phyloP scores from a whole-genome alignment of 495 filamentous ascomycete species.

The Podospora bellae-mahoneyi region DNA sequence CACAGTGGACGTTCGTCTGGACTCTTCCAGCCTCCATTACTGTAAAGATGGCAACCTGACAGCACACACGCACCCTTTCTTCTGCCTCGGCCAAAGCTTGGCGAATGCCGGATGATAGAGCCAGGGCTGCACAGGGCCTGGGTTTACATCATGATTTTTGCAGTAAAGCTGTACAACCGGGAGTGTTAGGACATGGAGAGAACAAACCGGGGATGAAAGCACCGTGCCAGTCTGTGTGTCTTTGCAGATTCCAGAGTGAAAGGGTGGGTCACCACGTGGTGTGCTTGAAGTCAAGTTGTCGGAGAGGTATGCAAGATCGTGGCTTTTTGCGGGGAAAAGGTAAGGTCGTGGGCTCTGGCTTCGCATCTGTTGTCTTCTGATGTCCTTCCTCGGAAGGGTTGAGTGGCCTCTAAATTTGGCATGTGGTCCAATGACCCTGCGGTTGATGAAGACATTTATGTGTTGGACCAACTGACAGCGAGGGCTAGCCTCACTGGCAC shows the following conservation, averaged over 20 bases:
- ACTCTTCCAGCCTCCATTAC: not conserved
- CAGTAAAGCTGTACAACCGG: not conserved
- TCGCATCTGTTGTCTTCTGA: not conserved
- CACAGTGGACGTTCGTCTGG: not conserved
- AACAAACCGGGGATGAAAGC: not conserved
- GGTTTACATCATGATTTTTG: not conserved
- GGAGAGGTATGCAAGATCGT: not conserved
- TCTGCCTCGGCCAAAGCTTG: not conserved
- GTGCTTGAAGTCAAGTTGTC: not conserved
- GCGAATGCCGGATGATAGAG: not conserved
- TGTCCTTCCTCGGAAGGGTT: not conserved
- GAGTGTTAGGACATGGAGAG: not conserved
- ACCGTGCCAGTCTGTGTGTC: not conserved
- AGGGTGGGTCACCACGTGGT: not conserved
- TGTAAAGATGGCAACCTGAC: not conserved
- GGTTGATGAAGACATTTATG: not conserved
- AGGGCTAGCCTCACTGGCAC: not conserved
- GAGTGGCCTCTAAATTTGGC: not conserved
- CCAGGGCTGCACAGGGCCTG: not conserved
- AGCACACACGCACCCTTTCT: not conserved
- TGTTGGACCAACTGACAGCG: not conserved
- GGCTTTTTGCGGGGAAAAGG: not conserved
- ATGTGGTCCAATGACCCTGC: not conserved
- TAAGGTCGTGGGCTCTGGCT: not conserved
- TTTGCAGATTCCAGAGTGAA: not conserved